Evolutionary conservation across 2,329 filamentous ascomycete genomes (phyloP).

Genomic region (Sarocladium oryzae): DNA sequence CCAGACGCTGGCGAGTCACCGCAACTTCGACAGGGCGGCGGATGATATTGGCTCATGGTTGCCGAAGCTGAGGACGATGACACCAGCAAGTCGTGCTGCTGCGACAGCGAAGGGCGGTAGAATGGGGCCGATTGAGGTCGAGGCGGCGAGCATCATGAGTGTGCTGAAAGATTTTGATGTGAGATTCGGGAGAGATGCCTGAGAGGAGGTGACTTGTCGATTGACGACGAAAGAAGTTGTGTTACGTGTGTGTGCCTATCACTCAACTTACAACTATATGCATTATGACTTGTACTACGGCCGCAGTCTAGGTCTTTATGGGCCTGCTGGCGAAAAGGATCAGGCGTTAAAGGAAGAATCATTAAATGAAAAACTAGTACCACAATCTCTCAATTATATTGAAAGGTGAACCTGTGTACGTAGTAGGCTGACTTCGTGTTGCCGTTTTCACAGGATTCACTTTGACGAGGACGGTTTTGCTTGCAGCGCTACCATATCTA

Average conservation of each 20-base stretch:
- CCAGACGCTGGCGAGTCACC: conserved; percentile 70
- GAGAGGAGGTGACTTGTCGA: conserved; percentile 13
- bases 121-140: conserved; percentile 64
- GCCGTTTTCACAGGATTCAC: no score
- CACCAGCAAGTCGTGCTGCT: conserved; percentile 20
- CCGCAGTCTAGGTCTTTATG: not conserved
- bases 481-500: no score
- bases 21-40: conserved; percentile 66
- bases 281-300: conserved; percentile 4
- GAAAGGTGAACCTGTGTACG: no score
- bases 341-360: not conserved
- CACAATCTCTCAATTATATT: no score
- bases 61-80: conserved; percentile 61
- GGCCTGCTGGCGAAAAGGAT: not conserved
- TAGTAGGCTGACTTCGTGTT: no score
- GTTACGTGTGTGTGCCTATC: not conserved
- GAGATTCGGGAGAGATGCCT: conserved; percentile 51
- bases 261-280: conserved; percentile 4
- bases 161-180: conserved; percentile 78
- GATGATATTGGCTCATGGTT: conserved; percentile 73
- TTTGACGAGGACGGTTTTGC: no score
- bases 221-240: not conserved
- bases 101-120: conserved; percentile 19
- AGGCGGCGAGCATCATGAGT: conserved; percentile 78
- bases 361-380: no score